Base-by-base conservation (phyloP, 1,284 basidiomycete genomes). In the Pascua guehoae region DNA sequence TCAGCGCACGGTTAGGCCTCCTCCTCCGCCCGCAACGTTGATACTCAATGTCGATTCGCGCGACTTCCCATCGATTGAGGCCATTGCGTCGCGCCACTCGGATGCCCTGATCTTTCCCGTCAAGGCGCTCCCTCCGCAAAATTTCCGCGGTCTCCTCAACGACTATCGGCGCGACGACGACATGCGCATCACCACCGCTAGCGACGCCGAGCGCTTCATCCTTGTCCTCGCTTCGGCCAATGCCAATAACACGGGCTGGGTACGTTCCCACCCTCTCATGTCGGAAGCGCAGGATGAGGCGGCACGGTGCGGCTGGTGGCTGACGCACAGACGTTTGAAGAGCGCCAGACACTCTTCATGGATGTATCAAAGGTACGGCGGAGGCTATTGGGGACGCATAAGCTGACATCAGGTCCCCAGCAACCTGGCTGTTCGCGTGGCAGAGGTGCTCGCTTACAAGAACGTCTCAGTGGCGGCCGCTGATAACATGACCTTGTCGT, bases 361-460 rank as follows among this genome's bases (percentile, higher is more conserved):
- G 38, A 46, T 8, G 39, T 56, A 5, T 16, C 51, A 9, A 47
- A 60, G 49, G 60, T 62, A 17, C 40, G 60, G 14, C 10, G 5
- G n/a, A 36, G 12, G 5, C 41, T 14, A 1, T 17, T 24, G 2
- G 10, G 12, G 12, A 36, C 17, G 16, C 17, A 16, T 8, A 16
- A 11, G 32, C 53, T 53, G 45, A 56, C 37, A 2, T 17, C 48
- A 57, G 59, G 15, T 45, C 1, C 49, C 56, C 1, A 78, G 80
- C 18, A 84, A 84, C 47, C 81, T 81, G 5, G 64, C 85, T 10
- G 70, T 79, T 7, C 80, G 83, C 24, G 73, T 86, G 18, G 72
- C 75, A 5, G 82, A 84, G 41, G 74, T 85, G n/a, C 65, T 87
- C 12, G 69, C 70, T 2, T 85, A 81, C 75, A 66, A 75, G 0